Percentiles rank a stretch among this genome's conserved stretches.
Evolutionary conservation across 208 protist species (phyloP).

Genomic region (Leptomonas pyrrhocoris): DNA sequence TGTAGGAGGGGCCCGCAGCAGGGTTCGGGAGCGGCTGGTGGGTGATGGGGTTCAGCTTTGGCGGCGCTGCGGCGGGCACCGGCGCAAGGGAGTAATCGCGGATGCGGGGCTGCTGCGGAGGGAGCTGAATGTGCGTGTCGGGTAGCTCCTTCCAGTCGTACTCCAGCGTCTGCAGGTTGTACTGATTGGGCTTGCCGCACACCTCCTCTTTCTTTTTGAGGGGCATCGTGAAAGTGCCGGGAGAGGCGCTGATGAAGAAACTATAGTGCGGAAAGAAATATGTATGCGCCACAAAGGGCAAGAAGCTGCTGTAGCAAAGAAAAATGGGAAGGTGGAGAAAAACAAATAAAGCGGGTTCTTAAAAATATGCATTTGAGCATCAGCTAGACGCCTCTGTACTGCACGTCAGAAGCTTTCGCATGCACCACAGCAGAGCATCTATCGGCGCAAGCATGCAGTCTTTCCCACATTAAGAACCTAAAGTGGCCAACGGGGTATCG

Average conservation of each 20-base stretch:
- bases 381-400: background rate
- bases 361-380: background rate
- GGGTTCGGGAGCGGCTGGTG: constrained; percentile 12
- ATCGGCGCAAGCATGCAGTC: too few relatives aligned
- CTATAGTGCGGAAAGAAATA: background rate
- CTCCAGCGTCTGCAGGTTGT: constrained; percentile 75
- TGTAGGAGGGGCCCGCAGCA: constrained; percentile 6
- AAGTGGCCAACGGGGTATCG: too few relatives aligned
- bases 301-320: background rate
- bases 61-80: background rate
- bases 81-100: constrained; percentile 22
- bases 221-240: constrained; percentile 18
- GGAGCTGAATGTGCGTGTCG: constrained; percentile 47
- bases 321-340: too few relatives aligned
- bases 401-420: too few relatives aligned
- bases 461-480: too few relatives aligned
- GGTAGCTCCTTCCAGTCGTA: constrained; percentile 79
- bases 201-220: constrained; percentile 66
- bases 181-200: constrained; percentile 80
- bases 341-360: too few relatives aligned
- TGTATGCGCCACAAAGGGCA: background rate
- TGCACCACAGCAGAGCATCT: too few relatives aligned
- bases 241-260: background rate
- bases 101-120: constrained; percentile 18
- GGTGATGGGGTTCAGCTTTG: constrained; percentile 21